These are phyloP conservation scores for Solanum sejunctum DNA, from an alignment of 257 asterid genomes.

Conservation along the genomic window DNA sequence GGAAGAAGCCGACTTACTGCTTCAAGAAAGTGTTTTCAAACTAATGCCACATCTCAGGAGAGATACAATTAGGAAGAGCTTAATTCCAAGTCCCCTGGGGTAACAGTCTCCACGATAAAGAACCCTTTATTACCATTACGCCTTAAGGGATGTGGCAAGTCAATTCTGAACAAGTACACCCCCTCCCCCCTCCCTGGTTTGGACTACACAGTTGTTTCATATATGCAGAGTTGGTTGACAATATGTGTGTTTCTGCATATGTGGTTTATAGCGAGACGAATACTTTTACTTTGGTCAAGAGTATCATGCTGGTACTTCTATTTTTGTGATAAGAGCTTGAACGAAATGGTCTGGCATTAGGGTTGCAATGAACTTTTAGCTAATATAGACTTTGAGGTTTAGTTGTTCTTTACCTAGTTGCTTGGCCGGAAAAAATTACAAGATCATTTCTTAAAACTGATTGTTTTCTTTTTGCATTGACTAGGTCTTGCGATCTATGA, in stretches of 20 bases:
- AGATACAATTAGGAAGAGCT: neutral
- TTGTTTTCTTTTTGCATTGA: neutral
- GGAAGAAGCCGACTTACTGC: neutral
- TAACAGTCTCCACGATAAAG: neutral
- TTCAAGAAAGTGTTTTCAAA: neutral
- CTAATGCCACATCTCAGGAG: neutral
- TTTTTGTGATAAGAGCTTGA: neutral
- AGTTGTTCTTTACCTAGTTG: neutral
- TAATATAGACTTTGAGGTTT: neutral
- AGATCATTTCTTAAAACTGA: neutral
- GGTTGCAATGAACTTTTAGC: neutral
- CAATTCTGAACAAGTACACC: too few relatives aligned
- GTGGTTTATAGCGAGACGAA: neutral
- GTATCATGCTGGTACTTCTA: neutral
- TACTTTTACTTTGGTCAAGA: neutral
- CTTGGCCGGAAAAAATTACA: neutral
- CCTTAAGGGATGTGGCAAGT: too few relatives aligned
- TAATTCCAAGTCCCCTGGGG: neutral
- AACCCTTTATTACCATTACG: neutral
- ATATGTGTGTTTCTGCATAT: neutral
- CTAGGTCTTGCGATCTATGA: constrained; percentile 94
- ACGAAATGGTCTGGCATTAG: neutral
- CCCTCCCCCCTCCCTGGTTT: too few relatives aligned
- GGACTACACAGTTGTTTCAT: neutral
- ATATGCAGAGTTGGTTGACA: neutral